Conservation (phyloP, 225 moss, liverwort and hornwort species). For the Marchantia paleacea region DNA sequence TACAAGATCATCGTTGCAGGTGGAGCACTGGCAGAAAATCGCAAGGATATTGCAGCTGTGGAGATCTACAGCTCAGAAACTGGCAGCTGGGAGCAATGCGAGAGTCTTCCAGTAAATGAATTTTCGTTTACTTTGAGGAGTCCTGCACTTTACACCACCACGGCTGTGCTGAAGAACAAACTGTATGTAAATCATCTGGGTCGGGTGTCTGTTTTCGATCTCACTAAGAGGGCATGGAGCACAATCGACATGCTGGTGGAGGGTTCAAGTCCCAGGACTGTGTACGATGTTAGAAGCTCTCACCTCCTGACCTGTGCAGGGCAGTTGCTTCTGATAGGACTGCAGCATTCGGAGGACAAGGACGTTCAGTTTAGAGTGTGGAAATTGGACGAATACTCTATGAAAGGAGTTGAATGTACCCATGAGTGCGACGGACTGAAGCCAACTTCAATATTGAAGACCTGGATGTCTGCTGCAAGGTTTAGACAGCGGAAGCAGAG, state of each 20-base stretch:
- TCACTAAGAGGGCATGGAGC: slow-evolving; percentile 7
- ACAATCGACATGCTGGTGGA: slow-evolving; percentile 14
- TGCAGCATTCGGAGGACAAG: slow-evolving; percentile 22
- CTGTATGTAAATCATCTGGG: slow-evolving; percentile 24
- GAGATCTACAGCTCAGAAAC: slow-evolving; percentile 23
- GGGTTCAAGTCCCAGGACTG: slow-evolving; percentile 7
- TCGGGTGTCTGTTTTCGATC: slow-evolving; percentile 14
- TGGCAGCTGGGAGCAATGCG: slow-evolving; percentile 17
- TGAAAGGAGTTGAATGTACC: slow-evolving; percentile 24
- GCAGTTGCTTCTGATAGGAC: slow-evolving; percentile 17
- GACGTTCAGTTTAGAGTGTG: slow-evolving; percentile 22
- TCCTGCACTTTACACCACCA: slow-evolving; percentile 26
- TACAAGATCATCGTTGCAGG: slow-evolving; percentile 25
- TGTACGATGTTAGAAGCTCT: slow-evolving; percentile 23
- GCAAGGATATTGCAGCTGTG: slow-evolving; percentile 17
- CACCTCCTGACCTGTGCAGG: slow-evolving; percentile 23
- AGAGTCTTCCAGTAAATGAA: slow-evolving; percentile 20
- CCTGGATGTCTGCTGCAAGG: slow-evolving; percentile 18
- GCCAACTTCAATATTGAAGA: slow-evolving; percentile 20
- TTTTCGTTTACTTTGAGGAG: slow-evolving; percentile 21
- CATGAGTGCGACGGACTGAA: slow-evolving; percentile 17
- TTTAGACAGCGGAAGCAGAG: slow-evolving; percentile 2
- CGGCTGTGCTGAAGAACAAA: slow-evolving; percentile 18
- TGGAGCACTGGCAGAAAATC: slow-evolving; percentile 19
- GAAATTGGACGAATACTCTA: slow-evolving; percentile 16